These are phyloP conservation scores for Stephania japonica DNA, from an alignment of 164 flowering plant species.

Conservation along the genomic window DNA sequence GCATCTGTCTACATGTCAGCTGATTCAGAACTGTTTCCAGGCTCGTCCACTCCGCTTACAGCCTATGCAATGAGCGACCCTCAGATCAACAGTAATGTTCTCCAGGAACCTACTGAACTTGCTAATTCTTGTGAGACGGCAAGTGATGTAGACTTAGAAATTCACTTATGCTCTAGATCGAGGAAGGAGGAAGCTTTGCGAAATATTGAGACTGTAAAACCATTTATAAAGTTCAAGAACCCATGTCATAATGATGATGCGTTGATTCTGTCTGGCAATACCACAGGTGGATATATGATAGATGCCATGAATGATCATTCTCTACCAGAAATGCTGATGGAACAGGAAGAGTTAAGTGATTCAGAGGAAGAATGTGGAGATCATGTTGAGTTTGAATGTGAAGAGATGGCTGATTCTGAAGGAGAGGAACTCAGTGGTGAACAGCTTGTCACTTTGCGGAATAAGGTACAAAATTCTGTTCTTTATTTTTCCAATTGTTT, in stretches of 20 bases:
- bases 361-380: constrained; percentile 89
- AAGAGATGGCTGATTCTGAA: constrained; percentile 95
- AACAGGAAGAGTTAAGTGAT: constrained; percentile 96
- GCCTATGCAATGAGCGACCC: constrained; percentile 16
- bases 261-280: constrained; percentile 13
- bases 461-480: constrained; percentile 38
- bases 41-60: constrained; percentile 17
- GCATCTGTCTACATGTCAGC: constrained; percentile 13
- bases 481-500: neutral
- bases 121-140: constrained; percentile 27
- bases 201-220: constrained; percentile 8
- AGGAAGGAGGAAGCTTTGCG: constrained; percentile 24
- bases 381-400: constrained; percentile 88
- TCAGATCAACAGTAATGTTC: constrained; percentile 11
- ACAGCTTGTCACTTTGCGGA: constrained; percentile 22
- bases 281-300: constrained; percentile 14
- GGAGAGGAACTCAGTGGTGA: constrained; percentile 53
- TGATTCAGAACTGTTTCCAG: constrained; percentile 23
- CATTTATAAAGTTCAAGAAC: constrained; percentile 2
- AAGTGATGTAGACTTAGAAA: constrained; percentile 67
- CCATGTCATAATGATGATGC: constrained; percentile 13
- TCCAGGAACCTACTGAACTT: constrained; percentile 9
- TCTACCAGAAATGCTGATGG: constrained; percentile 86
- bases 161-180: constrained; percentile 56
- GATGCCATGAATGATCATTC: constrained; percentile 43